phyloP scores from a whole-genome alignment of 1,284 basidiomycete genomes.

The Ustilago tritici region DNA sequence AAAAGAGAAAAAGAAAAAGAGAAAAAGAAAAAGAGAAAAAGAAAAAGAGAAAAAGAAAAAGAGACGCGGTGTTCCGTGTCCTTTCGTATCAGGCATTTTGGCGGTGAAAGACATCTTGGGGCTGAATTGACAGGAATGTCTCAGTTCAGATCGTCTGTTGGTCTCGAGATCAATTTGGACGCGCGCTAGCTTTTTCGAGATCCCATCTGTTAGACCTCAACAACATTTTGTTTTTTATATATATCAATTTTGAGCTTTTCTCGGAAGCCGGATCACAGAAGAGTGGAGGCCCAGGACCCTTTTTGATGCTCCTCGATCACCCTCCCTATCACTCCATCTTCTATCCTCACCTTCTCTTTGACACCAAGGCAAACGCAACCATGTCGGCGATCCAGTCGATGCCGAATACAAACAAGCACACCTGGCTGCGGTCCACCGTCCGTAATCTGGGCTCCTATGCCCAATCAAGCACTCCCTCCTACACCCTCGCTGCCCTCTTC shows the following conservation, averaged over 20 bases:
- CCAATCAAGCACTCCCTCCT: conserved; percentile 42
- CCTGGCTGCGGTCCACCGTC: conserved; percentile 31
- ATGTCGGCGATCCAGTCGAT: background rate
- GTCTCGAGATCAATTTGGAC: conserved; percentile 11
- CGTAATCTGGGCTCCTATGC: conserved; percentile 42
- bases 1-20: background rate
- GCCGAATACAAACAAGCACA: background rate
- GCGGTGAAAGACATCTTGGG: background rate
- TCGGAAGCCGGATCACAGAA: conserved; percentile 18
- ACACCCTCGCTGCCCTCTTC: conserved; percentile 48
- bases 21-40: background rate
- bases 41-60: background rate
- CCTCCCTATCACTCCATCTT: background rate
- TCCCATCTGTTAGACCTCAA: background rate
- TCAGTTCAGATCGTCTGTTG: conserved; percentile 24
- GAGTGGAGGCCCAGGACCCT: conserved; percentile 10
- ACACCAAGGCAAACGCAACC: background rate
- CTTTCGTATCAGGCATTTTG: background rate
- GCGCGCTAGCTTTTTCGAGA: background rate
- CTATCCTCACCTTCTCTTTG: background rate
- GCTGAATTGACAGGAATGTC: conserved; percentile 5
- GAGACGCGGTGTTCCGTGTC: conserved; percentile 20
- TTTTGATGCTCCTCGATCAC: background rate
- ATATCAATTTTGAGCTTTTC: background rate
- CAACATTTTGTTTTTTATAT: too few species aligned